Base-by-base conservation (phyloP, 768 basidiomycete genomes). In the Suillus plorans region DNA sequence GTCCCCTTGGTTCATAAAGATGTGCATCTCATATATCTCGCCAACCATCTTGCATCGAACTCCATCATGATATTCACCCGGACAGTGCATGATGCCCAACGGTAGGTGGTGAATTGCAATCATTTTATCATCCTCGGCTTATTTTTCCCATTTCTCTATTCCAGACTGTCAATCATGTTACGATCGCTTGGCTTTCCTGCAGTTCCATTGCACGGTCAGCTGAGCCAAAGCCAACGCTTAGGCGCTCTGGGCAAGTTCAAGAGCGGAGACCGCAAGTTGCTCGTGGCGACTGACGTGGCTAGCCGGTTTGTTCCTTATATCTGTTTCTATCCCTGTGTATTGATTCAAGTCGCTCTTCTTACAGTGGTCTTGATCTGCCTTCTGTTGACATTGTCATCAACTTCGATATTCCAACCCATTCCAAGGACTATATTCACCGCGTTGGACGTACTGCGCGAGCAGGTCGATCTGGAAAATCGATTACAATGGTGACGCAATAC, bases 341-440 rank as follows among this genome's bases (percentile, higher is more conserved):
- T n/a, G 12, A 22, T 34, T 63, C 18, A 42, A 36, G 3, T 22
- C 25, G 12, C 18, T 16, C 18, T 39, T 1, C 31, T 34, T 36
- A 37, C 14, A 92, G 95, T 69, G 97, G 97, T 72, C 82, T 99
- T 52, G 97, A 99, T 77, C 95, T 99, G 65, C 95, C 96, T 13
- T 86, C 90, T 34, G 97, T 99, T 45, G 97, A 99, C 73, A 81
- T 96, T 42, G 96, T 99, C 64, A 93, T 99, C 78, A 99, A 99
- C 78, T 99, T 94, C 76, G 96, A 97, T 76, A 91, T 98, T 67
- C 97, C 97, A 1, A 94, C 94, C 1, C 94, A 99, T 75, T 98
- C 96, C 18, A 99, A 99, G 80, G 97, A 99, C 76, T 99, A 99
- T 78, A 97, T 99, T 59, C 97, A 99, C 74, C 89, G 97, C 52